Percentiles rank a stretch among this genome's conserved stretches.
Evolutionary conservation across 805 yeast genomes (phyloP).

Genomic region (Dipodascus albidus): DNA sequence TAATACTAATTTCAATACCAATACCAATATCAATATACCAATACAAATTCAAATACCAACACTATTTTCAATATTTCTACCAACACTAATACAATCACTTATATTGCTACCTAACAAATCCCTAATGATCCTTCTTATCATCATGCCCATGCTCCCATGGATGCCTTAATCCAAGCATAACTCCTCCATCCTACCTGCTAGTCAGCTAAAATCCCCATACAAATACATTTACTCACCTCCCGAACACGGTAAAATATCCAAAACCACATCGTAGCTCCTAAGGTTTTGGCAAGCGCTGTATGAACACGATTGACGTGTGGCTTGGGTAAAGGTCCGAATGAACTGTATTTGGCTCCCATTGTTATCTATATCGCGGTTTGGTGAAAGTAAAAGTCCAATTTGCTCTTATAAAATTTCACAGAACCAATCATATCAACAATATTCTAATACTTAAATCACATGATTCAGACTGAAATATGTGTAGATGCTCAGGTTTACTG

Average conservation of each 20-base stretch:
- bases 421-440: background rate
- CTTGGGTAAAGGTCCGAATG: conserved; percentile 47
- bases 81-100: too few relatives aligned
- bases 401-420: background rate
- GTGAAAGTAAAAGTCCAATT: background rate
- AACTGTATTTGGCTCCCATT: conserved; percentile 19
- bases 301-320: conserved; percentile 55
- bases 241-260: conserved; percentile 75
- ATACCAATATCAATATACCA: too few relatives aligned
- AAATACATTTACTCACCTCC: conserved; percentile 31
- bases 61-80: too few relatives aligned
- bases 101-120: too few relatives aligned
- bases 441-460: background rate
- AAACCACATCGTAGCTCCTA: conserved; percentile 86
- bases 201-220: background rate
- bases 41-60: too few relatives aligned
- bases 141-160: conserved; percentile 30
- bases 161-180: conserved; percentile 28
- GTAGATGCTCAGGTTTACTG: background rate
- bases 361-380: too few relatives aligned
- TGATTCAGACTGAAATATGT: background rate
- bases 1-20: too few relatives aligned
- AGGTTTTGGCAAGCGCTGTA: conserved; percentile 47
- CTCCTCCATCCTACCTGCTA: conserved; percentile 26
- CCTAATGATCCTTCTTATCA: too few relatives aligned